These are phyloP conservation scores for Fusarium compactum DNA, from an alignment of 2,329 filamentous ascomycete genomes.

Conservation along the genomic window DNA sequence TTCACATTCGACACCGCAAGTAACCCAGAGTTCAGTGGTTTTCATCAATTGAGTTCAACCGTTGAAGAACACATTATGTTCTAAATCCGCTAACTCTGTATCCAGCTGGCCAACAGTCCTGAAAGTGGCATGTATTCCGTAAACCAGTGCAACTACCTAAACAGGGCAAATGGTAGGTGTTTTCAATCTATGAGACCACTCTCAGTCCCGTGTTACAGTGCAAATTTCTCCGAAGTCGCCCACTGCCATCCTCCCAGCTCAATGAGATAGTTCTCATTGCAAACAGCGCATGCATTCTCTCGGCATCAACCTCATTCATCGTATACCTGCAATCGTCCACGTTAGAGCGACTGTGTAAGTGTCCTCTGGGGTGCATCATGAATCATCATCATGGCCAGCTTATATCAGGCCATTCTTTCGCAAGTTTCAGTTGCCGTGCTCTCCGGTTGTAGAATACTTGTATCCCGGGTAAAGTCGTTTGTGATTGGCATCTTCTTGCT, in stretches of 20 bases:
- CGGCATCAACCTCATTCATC: no score
- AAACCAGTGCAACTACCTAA: background rate
- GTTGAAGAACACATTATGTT: background rate
- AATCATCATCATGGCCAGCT: background rate
- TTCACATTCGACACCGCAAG: background rate
- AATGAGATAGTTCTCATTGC: background rate
- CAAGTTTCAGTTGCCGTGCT: background rate
- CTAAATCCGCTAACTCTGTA: background rate
- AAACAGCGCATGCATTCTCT: background rate
- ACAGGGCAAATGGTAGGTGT: no score
- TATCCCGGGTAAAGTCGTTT: conserved; percentile 47
- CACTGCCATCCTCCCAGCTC: background rate
- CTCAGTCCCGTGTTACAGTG: background rate
- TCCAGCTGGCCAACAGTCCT: background rate
- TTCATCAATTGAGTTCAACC: background rate
- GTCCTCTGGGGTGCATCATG: background rate
- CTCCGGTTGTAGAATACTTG: background rate
- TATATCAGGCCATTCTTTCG: background rate
- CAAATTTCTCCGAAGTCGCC: background rate
- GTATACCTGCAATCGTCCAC: no score
- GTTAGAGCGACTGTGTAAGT: background rate
- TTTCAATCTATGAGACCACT: no score
- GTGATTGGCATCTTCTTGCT: conserved; percentile 47
- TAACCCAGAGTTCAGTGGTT: background rate
- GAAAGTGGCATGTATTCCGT: background rate